phyloP scores from a whole-genome alignment of 306 rosid genomes.

The Gillenia trifoliata region DNA sequence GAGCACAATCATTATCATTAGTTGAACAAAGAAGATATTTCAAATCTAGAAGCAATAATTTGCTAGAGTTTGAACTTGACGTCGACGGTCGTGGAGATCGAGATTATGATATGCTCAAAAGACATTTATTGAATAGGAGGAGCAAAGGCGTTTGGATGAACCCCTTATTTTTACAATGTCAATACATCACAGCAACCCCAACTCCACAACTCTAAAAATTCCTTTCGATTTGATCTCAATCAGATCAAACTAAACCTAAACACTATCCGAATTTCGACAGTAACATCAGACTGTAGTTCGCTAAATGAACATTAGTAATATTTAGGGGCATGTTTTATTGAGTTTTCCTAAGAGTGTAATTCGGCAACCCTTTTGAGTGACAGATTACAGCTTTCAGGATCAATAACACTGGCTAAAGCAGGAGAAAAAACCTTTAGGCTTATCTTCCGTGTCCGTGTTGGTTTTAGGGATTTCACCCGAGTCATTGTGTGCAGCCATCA shows the following conservation, averaged over 20 bases:
- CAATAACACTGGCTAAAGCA: slow-evolving; percentile 72
- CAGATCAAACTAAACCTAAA: slow-evolving; percentile 21
- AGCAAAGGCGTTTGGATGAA: slow-evolving; percentile 65
- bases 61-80: neutral
- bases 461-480: slow-evolving; percentile 35
- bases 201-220: slow-evolving; percentile 42
- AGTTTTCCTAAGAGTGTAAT: slow-evolving; percentile 24
- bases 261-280: neutral
- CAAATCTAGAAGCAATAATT: neutral
- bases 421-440: slow-evolving; percentile 58
- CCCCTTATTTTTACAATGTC: slow-evolving; percentile 52
- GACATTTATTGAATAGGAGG: slow-evolving; percentile 25
- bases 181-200: slow-evolving; percentile 79
- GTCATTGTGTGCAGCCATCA: slow-evolving; percentile 59
- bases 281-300: neutral
- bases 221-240: slow-evolving; percentile 10
- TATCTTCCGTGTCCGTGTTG: slow-evolving; percentile 34
- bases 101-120: neutral
- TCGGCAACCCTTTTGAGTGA: slow-evolving; percentile 2
- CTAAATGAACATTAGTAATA: neutral
- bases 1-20: no score
- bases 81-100: neutral
- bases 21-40: no score
- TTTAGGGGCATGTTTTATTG: slow-evolving; percentile 30
- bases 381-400: slow-evolving; percentile 20